phyloP scores from a whole-genome alignment of 768 basidiomycete species.

The Rossbeevera mucosa region DNA sequence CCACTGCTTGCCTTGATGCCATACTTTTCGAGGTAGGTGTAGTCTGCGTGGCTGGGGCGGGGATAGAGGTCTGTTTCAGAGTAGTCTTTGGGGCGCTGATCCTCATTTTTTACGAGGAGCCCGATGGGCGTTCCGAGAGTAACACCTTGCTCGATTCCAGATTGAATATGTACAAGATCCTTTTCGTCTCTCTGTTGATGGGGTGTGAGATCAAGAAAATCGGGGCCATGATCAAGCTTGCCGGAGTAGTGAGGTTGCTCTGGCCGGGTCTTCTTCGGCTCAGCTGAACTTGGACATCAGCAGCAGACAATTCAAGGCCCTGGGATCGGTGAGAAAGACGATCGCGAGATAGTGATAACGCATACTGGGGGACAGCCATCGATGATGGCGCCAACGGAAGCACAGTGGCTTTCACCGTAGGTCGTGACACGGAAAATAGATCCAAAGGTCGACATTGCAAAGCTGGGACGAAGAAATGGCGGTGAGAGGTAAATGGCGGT shows the following conservation, averaged over 20 bases:
- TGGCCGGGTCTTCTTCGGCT: conserved; percentile 92
- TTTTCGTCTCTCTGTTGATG: conserved; percentile 86
- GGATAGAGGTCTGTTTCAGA: conserved; percentile 97
- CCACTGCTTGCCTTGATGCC: conserved; percentile 96
- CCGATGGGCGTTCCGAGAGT: conserved; percentile 98
- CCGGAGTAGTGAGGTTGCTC: conserved; percentile 94
- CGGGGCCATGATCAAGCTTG: conserved; percentile 35
- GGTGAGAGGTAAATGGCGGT: conserved; percentile 11
- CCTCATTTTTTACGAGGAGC: conserved; percentile 95
- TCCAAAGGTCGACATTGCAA: conserved; percentile 90
- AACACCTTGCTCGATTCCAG: conserved; percentile 88
- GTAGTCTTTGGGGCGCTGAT: conserved; percentile 97
- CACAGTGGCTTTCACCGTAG: conserved; percentile 96
- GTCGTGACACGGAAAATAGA: conserved; percentile 91
- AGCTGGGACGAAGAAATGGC: conserved; percentile 4
- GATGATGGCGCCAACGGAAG: conserved; percentile 94
- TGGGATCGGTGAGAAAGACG: conserved; percentile 31
- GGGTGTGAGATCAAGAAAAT: not conserved
- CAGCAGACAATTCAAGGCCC: conserved; percentile 76
- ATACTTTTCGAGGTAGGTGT: conserved; percentile 96
- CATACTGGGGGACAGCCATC: conserved; percentile 95
- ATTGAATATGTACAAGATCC: conserved; percentile 89
- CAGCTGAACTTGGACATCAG: conserved; percentile 89
- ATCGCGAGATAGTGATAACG: conserved; percentile 12
- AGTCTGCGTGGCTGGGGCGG: conserved; percentile 95